Percentiles rank a stretch among this genome's conserved stretches.
phyloP scores from a whole-genome alignment of 805 yeast genomes.

The Barnettozyma sucrosica region DNA sequence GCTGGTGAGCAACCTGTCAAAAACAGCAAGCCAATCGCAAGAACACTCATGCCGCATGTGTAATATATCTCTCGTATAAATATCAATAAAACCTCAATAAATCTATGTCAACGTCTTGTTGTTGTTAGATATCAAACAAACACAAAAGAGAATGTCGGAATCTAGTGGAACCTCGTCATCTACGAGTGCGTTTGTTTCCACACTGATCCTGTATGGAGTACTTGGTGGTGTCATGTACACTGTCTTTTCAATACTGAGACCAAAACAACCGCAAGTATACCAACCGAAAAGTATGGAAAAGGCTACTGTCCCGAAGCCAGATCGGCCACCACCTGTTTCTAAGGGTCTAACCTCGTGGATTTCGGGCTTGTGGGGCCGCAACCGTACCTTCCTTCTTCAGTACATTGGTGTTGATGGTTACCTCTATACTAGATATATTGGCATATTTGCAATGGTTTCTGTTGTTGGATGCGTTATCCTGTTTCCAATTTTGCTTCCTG shows the following conservation, averaged over 20 bases:
- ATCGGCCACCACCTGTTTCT: constrained; percentile 21
- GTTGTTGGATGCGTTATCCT: constrained; percentile 47
- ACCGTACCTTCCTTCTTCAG: constrained; percentile 60
- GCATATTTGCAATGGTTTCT: constrained; percentile 47
- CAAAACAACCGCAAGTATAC: constrained; percentile 64
- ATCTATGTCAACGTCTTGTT: no score
- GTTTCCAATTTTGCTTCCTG: constrained; percentile 68
- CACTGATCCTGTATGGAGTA: constrained; percentile 64
- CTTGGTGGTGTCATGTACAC: constrained; percentile 52
- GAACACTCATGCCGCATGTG: no score
- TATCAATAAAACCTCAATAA: no score
- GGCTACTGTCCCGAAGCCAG: constrained; percentile 46
- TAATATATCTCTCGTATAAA: no score
- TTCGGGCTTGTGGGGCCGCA: constrained; percentile 41
- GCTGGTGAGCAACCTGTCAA: no score
- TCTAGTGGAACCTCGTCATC: constrained; percentile 39
- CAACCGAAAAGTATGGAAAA: constrained; percentile 64
- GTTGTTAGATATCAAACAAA: no score
- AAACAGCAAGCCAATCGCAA: no score
- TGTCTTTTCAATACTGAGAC: constrained; percentile 57
- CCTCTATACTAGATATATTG: constrained; percentile 61
- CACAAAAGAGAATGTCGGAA: background rate
- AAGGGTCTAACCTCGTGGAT: constrained; percentile 61
- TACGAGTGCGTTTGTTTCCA: constrained; percentile 69
- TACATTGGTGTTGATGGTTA: constrained; percentile 74